Conservation (phyloP, 768 basidiomycete species). For the Hysterangium stoloniferum region DNA sequence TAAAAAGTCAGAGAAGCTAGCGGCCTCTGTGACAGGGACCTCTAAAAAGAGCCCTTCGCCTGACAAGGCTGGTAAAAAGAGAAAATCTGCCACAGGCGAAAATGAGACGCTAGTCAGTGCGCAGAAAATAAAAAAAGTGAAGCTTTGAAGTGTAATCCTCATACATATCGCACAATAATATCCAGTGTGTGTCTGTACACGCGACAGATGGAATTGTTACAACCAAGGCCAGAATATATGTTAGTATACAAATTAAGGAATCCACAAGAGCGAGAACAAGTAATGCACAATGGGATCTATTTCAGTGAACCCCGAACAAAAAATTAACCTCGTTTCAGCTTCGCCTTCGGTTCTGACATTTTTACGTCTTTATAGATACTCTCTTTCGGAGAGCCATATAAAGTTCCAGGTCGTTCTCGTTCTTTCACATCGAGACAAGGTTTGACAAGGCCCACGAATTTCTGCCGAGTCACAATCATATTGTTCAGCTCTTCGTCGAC, state of each 20-base stretch:
- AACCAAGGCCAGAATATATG: neutral
- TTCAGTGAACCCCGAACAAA: neutral
- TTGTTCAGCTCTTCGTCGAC: constrained; percentile 63
- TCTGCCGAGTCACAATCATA: constrained; percentile 65
- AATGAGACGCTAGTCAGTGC: constrained; percentile 1
- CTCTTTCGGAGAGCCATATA: constrained; percentile 68
- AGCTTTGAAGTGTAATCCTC: constrained; percentile 3
- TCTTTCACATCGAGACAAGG: constrained; percentile 71
- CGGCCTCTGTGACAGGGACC: neutral
- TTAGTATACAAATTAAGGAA: constrained; percentile 3
- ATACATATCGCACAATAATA: neutral
- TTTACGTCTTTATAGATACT: constrained; percentile 67
- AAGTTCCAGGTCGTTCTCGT: constrained; percentile 50
- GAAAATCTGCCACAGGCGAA: constrained; percentile 27
- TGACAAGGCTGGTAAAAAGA: constrained; percentile 32
- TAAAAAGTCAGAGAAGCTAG: constrained; percentile 13
- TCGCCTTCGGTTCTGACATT: constrained; percentile 38
- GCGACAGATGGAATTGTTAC: neutral
- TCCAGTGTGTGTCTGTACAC: neutral
- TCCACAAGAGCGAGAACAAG: neutral
- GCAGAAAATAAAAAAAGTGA: constrained; percentile 8
- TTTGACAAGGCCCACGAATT: constrained; percentile 76
- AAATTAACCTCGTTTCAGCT: constrained; percentile 28
- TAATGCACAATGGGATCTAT: neutral
- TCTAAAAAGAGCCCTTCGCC: constrained; percentile 15